Base-by-base conservation (phyloP, 495 filamentous ascomycete species). In the Rostrohypoxylon terebratum region DNA sequence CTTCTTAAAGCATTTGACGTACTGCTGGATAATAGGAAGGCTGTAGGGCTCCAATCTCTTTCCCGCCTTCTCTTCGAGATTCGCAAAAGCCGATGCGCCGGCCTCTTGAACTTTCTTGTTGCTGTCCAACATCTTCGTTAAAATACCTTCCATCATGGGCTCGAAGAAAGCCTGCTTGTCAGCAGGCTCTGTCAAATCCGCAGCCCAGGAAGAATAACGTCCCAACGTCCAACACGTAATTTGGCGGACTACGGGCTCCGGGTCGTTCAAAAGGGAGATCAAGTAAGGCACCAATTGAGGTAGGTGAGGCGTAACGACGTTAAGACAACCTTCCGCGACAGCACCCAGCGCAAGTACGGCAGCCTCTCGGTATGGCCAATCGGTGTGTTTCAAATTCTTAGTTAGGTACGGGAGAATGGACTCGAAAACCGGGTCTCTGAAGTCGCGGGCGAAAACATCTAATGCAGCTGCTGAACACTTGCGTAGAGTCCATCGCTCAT, bases 51-150 rank as follows among this genome's bases (percentile, higher is more conserved):
- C 89, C 65, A 99, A 79, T 68, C 89, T 83, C 59, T 88, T 89
- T 31, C 93, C 91, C 0, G 96, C 93, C 78, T 96, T 95, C 82
- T 99, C 96, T 77, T 98, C 95, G 50, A 99, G 87, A 74, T 92
- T 97, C 36, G 95, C 96, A 82, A 99, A 98, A 0, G 96, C 96
- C 5, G 95, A 98, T 1, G 95, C 96, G 33, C 92, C 96, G 38
- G 96, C 94, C 80, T 98, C 96, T 78, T 99, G 96, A 0, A 98
- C 96, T 77, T 94, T 91, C 86, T 99, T 99, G 84, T 97, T 98
- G 75, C 88, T 89, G 77, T 99, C 96, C 45, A 98, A 83, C 96
- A 99, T 99, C 71, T 93, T 92, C 38, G 86, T 89, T 54, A 99
- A 83, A 57, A 99, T 94, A 23, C 96, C 96, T 68, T 97, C 96